A percentile compares a stretch with the other conserved stretches of the same genome.
Conservation (phyloP, 768 basidiomycete species). For the Podaxis mareebaensis region DNA sequence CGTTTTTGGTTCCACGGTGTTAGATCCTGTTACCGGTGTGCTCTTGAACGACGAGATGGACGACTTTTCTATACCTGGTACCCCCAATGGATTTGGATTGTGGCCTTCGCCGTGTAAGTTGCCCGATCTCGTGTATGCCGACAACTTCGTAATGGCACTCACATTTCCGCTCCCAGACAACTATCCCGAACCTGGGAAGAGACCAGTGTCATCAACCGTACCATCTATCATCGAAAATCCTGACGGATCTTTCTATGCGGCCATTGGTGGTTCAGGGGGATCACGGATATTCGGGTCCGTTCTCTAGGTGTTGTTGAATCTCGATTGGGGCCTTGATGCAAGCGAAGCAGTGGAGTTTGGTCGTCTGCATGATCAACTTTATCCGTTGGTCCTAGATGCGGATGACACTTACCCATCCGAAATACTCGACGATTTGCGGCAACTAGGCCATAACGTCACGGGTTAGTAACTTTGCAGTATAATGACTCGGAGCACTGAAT, state of each 20-base stretch:
- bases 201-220: slow-evolving; percentile 83
- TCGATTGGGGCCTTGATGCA: slow-evolving; percentile 81
- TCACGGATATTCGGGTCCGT: slow-evolving; percentile 80
- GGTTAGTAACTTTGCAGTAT: slow-evolving; percentile 38
- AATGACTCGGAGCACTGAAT: slow-evolving; percentile 3
- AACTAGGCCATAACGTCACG: slow-evolving; percentile 71
- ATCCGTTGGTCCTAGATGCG: slow-evolving; percentile 58
- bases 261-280: slow-evolving; percentile 87
- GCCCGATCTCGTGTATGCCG: not conserved
- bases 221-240: slow-evolving; percentile 79
- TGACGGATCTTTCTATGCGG: slow-evolving; percentile 72
- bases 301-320: slow-evolving; percentile 76
- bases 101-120: slow-evolving; percentile 76
- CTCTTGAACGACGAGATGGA: slow-evolving; percentile 95
- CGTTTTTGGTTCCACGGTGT: slow-evolving; percentile 85
- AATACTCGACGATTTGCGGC: slow-evolving; percentile 55
- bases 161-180: slow-evolving; percentile 55
- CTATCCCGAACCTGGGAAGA: slow-evolving; percentile 85
- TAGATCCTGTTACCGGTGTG: slow-evolving; percentile 86
- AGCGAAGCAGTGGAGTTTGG: slow-evolving; percentile 83
- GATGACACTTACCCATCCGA: slow-evolving; percentile 61
- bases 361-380: slow-evolving; percentile 85
- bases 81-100: slow-evolving; percentile 82
- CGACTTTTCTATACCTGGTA: slow-evolving; percentile 87
- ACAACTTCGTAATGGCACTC: not conserved